Evolutionary conservation across 1,139 yeast genomes (phyloP).

Genomic region (Geotrichum phurueaensis): DNA sequence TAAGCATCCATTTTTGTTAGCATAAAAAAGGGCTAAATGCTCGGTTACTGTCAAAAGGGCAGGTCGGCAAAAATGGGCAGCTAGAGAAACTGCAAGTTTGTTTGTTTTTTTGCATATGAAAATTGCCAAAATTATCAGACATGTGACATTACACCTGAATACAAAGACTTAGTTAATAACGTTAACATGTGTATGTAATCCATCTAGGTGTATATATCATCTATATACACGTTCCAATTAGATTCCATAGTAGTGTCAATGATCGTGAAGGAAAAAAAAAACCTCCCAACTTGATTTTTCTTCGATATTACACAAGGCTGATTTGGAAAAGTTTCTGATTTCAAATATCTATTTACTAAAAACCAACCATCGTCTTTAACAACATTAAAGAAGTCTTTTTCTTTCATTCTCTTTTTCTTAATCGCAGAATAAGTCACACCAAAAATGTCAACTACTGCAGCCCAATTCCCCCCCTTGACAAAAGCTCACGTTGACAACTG

Average conservation of each 20-base stretch:
- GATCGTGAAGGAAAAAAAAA: too few species aligned
- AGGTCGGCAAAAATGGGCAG: too few species aligned
- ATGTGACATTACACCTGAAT: not conserved
- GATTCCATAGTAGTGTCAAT: not conserved
- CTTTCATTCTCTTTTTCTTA: not conserved
- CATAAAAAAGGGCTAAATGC: too few species aligned
- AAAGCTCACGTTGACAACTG: conserved; percentile 54
- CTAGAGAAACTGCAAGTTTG: too few species aligned
- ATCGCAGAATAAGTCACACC: not conserved
- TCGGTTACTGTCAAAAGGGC: too few species aligned
- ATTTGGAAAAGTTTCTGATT: not conserved
- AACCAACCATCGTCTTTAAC: too few species aligned
- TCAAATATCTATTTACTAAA: not conserved
- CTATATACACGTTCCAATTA: not conserved
- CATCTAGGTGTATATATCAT: not conserved
- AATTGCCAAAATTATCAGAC: not conserved
- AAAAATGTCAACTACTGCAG: not conserved
- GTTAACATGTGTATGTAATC: too few species aligned
- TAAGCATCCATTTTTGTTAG: too few species aligned
- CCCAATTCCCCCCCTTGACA: conserved; percentile 9
- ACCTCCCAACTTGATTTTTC: not conserved
- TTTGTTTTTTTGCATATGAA: too few species aligned
- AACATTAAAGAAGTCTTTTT: too few species aligned
- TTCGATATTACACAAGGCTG: not conserved
- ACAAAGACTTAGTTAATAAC: too few species aligned